These are phyloP conservation scores for Jaapia argillacea DNA, from an alignment of 768 basidiomycete genomes.

Conservation along the genomic window DNA sequence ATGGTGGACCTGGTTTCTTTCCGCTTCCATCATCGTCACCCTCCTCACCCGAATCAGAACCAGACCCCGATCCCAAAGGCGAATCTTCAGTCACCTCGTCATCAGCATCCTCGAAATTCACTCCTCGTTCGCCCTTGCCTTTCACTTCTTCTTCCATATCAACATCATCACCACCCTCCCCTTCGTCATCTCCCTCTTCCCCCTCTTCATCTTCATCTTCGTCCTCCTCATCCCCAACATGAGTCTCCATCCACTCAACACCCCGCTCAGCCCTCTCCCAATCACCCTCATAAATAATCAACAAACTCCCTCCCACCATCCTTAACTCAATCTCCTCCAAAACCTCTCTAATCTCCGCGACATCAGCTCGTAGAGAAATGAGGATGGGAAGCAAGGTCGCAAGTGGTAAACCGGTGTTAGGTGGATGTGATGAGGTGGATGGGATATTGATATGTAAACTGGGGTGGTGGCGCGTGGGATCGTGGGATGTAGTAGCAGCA, in stretches of 20 bases:
- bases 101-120: neutral
- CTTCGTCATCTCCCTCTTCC: constrained; percentile 22
- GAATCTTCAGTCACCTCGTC: neutral
- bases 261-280: constrained; percentile 26
- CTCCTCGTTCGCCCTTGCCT: neutral
- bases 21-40: constrained; percentile 13
- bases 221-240: constrained; percentile 26
- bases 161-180: constrained; percentile 3
- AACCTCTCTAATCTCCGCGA: constrained; percentile 38
- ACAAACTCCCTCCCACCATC: constrained; percentile 73
- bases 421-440: constrained; percentile 5
- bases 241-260: constrained; percentile 25
- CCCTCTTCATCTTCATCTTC: constrained; percentile 15
- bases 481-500: neutral
- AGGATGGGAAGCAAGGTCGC: constrained; percentile 49
- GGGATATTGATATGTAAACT: constrained; percentile 1
- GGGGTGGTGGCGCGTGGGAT: neutral
- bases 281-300: constrained; percentile 75
- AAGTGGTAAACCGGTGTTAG: constrained; percentile 43
- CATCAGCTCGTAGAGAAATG: constrained; percentile 37
- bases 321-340: constrained; percentile 53
- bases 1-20: constrained; percentile 34
- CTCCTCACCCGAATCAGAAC: constrained; percentile 11
- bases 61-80: neutral
- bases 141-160: neutral